Evolutionary conservation across 306 rosid genomes (phyloP), one percentile per base, ranked within the genome.

Genomic region (Begonia loranthoides): DNA sequence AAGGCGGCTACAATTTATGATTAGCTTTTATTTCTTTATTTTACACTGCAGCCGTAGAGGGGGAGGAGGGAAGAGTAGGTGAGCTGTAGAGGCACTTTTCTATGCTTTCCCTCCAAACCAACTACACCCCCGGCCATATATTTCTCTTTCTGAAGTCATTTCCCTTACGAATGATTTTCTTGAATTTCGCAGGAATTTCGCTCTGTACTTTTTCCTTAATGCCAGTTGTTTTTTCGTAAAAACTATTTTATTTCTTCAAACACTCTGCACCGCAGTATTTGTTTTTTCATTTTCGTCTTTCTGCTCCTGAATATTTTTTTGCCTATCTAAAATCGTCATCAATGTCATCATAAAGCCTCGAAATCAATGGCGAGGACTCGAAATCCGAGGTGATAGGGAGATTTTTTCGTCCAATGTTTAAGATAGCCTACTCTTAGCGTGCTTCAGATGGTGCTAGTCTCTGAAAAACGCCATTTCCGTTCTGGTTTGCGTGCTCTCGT

Each of bases 1-100:
- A 74, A 80, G 99, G 92, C 95, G 84, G 99, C 99, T 76, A 79
- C 45, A 28, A 71, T 75, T 69, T 76, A 84, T 68, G 52, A 67
- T 60, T 24, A 33, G 13, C 56, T 46, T 34, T 48, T 47, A 43
- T 43, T 43, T 43, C 15, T 43, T 10, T 43, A 10, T 28, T 8
- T 28, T 15, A 7, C 11, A 22, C 16, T 17, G 10, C 41, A 17
- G 63, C 9, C 60, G 9, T 33, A 55, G 3, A 36, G 21, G 17
- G 57, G 53, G 55, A 15, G 39, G 47, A 19, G 49, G 36, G 13
- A 17, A 45, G 6, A 22, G 41, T 34, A 14, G 33, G 50, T 36
- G 50, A 24, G 10, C 36, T 57, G 57, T 66, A 62, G 57, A 52
- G 61, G 68, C 65, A 55, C 22, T 45, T 78, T 70, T 13, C 44